Conservation (phyloP, 371 early-diverging fungal species). For the Chytridium lagenaria region DNA sequence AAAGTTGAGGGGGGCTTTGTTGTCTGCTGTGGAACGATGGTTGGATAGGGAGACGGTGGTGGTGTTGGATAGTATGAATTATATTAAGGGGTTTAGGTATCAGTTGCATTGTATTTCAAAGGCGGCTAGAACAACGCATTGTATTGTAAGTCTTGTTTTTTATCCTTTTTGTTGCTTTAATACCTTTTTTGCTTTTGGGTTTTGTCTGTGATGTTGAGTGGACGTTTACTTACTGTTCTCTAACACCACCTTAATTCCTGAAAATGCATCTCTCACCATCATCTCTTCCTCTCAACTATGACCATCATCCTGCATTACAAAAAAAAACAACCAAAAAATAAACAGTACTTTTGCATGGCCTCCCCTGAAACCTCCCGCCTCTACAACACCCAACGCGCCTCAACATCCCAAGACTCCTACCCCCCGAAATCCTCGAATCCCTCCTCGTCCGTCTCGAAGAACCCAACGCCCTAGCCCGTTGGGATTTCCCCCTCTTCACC, state of each 20-base stretch:
- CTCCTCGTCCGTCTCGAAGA: conserved; percentile 92
- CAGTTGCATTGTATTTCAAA: conserved; percentile 93
- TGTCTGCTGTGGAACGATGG: conserved; percentile 89
- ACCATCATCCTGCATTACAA: neutral
- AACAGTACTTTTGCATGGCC: conserved; percentile 60
- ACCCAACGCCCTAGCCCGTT: conserved; percentile 82
- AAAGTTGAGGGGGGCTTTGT: conserved; percentile 83
- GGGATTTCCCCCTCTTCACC: conserved; percentile 95
- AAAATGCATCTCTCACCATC: too few relatives aligned
- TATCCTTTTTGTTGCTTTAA: neutral
- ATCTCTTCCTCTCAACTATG: too few relatives aligned
- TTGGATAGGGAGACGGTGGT: conserved; percentile 83
- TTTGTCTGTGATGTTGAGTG: neutral
- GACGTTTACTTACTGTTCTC: neutral
- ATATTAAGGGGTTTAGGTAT: conserved; percentile 97
- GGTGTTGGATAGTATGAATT: conserved; percentile 92
- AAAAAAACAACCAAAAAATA: neutral
- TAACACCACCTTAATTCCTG: conserved; percentile 2
- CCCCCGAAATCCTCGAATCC: conserved; percentile 73
- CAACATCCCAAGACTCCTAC: conserved; percentile 64
- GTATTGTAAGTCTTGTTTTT: conserved; percentile 67
- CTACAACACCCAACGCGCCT: too few relatives aligned
- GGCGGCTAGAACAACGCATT: conserved; percentile 87
- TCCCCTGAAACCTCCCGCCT: conserved; percentile 67
- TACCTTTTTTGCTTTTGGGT: neutral